These are phyloP conservation scores for Lentinus tigrinus DNA, from an alignment of 768 basidiomycete genomes.

Conservation along the genomic window DNA sequence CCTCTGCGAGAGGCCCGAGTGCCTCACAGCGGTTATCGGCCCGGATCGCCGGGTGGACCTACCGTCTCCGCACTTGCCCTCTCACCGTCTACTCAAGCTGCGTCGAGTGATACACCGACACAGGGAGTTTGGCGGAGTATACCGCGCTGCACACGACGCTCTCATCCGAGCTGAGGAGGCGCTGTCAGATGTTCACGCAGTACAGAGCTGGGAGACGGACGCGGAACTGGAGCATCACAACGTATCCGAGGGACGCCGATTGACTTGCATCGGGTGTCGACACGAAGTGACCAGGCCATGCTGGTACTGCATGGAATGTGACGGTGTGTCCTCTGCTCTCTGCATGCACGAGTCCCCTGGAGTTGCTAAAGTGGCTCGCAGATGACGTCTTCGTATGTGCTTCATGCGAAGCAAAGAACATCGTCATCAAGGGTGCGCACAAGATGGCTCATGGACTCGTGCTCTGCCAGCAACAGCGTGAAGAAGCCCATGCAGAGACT, in stretches of 20 bases:
- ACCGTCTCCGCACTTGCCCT: conserved; percentile 3
- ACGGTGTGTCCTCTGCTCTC: neutral
- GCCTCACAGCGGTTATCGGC: neutral
- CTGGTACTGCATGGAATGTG: conserved; percentile 18
- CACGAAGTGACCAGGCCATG: conserved; percentile 8
- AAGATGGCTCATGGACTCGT: conserved; percentile 10
- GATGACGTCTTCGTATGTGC: conserved; percentile 12
- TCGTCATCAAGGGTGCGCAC: conserved; percentile 1
- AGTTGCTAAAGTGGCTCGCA: neutral
- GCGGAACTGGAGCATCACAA: neutral
- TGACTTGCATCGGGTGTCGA: conserved; percentile 2
- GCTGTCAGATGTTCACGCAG: neutral
- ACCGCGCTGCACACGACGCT: conserved; percentile 9
- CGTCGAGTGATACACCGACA: conserved; percentile 8
- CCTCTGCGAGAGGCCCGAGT: conserved; percentile 8
- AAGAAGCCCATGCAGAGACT: neutral
- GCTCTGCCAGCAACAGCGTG: neutral
- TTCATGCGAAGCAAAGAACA: neutral
- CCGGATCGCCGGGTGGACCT: conserved; percentile 12
- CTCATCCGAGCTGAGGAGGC: conserved; percentile 9
- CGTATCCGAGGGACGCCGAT: neutral
- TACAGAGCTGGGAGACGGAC: neutral
- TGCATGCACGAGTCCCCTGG: neutral
- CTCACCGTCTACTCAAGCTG: conserved; percentile 13
- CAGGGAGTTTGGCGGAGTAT: conserved; percentile 6